Conservation (phyloP, 768 basidiomycete species). For the Amanita inopinata region DNA sequence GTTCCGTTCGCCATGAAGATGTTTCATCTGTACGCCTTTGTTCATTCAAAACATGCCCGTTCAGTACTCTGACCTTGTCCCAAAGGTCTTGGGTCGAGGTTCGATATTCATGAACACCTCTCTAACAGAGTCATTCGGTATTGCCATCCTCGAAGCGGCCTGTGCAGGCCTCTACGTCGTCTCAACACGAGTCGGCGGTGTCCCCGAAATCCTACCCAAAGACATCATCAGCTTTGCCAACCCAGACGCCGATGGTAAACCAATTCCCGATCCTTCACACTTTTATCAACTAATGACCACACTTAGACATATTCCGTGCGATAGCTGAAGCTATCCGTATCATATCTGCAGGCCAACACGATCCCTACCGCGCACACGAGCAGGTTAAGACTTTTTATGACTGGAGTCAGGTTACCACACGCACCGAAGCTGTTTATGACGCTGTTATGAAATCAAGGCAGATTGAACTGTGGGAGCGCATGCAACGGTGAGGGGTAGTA, state of each 20-base stretch:
- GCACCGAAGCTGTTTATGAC: slow-evolving; percentile 80
- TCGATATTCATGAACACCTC: slow-evolving; percentile 94
- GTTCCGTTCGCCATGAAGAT: slow-evolving; percentile 69
- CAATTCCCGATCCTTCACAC: slow-evolving; percentile 1
- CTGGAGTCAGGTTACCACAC: slow-evolving; percentile 70
- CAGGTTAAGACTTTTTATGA: slow-evolving; percentile 78
- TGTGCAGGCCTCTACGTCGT: slow-evolving; percentile 93
- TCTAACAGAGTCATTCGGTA: slow-evolving; percentile 93
- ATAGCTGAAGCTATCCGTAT: slow-evolving; percentile 72
- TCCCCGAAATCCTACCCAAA: slow-evolving; percentile 87
- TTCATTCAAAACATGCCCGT: background rate
- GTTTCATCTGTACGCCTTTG: slow-evolving; percentile 59
- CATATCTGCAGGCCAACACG: slow-evolving; percentile 57
- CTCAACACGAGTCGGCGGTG: slow-evolving; percentile 88
- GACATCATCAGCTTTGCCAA: slow-evolving; percentile 95
- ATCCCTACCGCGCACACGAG: slow-evolving; percentile 67
- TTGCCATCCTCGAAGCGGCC: slow-evolving; percentile 95
- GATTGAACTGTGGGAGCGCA: slow-evolving; percentile 68
- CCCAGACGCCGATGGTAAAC: slow-evolving; percentile 86
- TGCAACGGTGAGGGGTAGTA: slow-evolving; percentile 47
- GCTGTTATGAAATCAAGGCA: slow-evolving; percentile 51
- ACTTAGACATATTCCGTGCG: slow-evolving; percentile 79
- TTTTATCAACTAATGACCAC: background rate
- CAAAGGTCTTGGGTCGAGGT: slow-evolving; percentile 75
- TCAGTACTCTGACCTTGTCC: background rate